A percentile compares a stretch with the other conserved stretches of the same genome.
Conservation (phyloP, 2,329 filamentous ascomycete genomes). For the Ophiostoma ulmi region DNA sequence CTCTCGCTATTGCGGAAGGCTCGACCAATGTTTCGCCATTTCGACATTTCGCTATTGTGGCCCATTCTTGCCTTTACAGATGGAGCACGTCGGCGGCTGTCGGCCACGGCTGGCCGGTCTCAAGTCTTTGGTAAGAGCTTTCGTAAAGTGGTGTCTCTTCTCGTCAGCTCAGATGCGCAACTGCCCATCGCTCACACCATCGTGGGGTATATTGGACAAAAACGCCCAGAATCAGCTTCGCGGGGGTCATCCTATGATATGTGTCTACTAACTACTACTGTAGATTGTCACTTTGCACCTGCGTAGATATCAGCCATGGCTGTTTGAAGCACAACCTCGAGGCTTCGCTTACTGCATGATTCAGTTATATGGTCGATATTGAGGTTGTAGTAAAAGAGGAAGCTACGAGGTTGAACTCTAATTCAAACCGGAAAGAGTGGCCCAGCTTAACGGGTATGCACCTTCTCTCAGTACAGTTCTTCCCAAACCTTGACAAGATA, state of each 20-base stretch:
- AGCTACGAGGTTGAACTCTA: background rate
- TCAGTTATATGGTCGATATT: background rate
- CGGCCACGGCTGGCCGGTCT: background rate
- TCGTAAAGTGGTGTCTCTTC: background rate
- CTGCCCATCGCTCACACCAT: conserved; percentile 3
- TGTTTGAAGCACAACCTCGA: background rate
- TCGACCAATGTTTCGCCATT: conserved; percentile 19
- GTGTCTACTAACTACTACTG: background rate
- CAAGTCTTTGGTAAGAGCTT: background rate
- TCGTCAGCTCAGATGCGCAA: background rate
- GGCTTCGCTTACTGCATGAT: background rate
- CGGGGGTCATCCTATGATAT: background rate
- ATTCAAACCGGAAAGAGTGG: background rate
- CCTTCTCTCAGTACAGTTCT: background rate
- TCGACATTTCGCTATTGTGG: background rate
- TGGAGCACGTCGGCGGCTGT: conserved; percentile 14
- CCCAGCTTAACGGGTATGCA: background rate
- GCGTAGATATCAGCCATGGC: too few relatives aligned
- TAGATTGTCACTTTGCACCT: too few relatives aligned
- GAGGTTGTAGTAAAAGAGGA: background rate
- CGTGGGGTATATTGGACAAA: background rate
- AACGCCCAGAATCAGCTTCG: background rate
- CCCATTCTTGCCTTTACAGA: background rate
- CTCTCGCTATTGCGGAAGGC: conserved; percentile 18
- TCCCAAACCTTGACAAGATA: background rate